Conservation (phyloP, 805 yeast species). For the Candida ulmi region DNA sequence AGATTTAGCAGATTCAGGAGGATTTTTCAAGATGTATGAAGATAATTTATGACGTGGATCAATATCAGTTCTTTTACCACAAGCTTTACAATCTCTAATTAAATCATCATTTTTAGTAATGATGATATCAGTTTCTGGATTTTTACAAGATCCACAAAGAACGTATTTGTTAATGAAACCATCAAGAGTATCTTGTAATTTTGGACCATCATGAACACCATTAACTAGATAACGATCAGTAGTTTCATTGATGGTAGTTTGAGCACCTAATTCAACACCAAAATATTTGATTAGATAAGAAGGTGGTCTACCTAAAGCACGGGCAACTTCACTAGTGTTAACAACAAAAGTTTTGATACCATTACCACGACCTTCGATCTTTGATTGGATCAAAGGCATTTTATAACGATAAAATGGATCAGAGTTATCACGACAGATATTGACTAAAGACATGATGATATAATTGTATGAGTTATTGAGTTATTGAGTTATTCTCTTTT, state of each 20-base stretch:
- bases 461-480: background rate
- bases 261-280: constrained; percentile 97
- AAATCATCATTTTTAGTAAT: constrained; percentile 70
- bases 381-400: constrained; percentile 97
- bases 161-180: constrained; percentile 92
- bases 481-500: background rate
- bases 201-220: constrained; percentile 87
- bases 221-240: constrained; percentile 87
- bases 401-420: constrained; percentile 99
- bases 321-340: constrained; percentile 87
- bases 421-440: constrained; percentile 93
- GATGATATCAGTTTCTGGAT: constrained; percentile 93
- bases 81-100: constrained; percentile 94
- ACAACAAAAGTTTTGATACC: constrained; percentile 96
- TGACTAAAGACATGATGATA: constrained; percentile 72
- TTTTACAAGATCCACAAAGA: constrained; percentile 89
- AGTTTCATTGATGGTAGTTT: constrained; percentile 73
- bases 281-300: constrained; percentile 88
- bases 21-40: constrained; percentile 86
- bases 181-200: constrained; percentile 89
- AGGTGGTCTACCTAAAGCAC: constrained; percentile 91
- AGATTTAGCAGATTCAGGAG: constrained; percentile 57
- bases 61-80: constrained; percentile 83
- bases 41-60: constrained; percentile 84
- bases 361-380: constrained; percentile 98